phyloP scores from a whole-genome alignment of 2,329 filamentous ascomycete genomes.

The Aureobasidium sp. region DNA sequence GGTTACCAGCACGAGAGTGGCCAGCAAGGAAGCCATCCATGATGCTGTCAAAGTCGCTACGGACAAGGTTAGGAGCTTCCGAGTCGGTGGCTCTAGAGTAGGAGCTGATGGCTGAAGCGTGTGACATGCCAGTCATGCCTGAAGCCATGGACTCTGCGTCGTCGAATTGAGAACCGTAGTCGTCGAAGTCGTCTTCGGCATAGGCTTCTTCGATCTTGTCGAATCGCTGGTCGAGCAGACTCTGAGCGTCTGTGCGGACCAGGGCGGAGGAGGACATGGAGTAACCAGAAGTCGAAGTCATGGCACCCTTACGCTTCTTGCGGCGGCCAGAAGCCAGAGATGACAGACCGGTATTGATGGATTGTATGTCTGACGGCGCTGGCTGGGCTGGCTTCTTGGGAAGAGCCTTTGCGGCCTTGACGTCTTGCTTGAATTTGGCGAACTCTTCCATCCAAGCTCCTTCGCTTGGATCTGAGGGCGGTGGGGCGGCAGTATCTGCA shows the following conservation, averaged over 20 bases:
- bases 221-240: conserved; percentile 79
- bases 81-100: conserved; percentile 26
- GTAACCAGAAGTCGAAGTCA: conserved; percentile 79
- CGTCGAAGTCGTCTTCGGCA: conserved; percentile 42
- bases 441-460: conserved; percentile 89
- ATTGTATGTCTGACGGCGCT: conserved; percentile 56
- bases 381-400: conserved; percentile 29
- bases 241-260: conserved; percentile 77
- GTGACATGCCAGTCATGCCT: conserved; percentile 32
- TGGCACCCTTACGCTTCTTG: conserved; percentile 92
- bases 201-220: conserved; percentile 83
- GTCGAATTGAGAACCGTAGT: conserved; percentile 17
- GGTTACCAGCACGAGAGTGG: conserved; percentile 57
- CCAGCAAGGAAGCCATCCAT: conserved; percentile 86
- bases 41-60: conserved; percentile 77
- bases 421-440: conserved; percentile 68
- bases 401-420: conserved; percentile 36
- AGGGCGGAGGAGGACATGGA: conserved; percentile 88
- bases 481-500: conserved; percentile 24
- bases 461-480: conserved; percentile 36
- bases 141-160: conserved; percentile 39
- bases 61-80: conserved; percentile 44
- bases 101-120: conserved; percentile 21
- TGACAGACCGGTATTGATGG: conserved; percentile 62
- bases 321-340: conserved; percentile 64